These are phyloP conservation scores for Thinopyrum elongatum DNA, from an alignment of 176 grass and related monocot species.

Conservation along the genomic window DNA sequence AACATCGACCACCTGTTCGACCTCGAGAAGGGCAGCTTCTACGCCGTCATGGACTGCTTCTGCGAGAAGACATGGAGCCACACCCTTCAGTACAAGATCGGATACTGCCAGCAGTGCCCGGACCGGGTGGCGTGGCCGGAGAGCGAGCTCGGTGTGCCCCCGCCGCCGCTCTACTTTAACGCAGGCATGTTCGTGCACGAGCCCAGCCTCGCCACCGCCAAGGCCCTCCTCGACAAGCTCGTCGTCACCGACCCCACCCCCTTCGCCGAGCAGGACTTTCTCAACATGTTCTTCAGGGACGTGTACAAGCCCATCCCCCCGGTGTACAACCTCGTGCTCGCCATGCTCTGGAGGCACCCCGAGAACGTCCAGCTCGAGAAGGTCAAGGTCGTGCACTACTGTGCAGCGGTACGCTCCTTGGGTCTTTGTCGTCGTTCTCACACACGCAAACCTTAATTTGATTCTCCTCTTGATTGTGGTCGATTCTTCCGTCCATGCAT, in stretches of 20 bases:
- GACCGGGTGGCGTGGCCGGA: neutral
- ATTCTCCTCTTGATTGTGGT: too few relatives aligned
- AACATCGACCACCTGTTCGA: too few relatives aligned
- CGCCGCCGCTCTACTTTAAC: neutral
- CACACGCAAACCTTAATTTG: too few relatives aligned
- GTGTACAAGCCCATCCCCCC: too few relatives aligned
- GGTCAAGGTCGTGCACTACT: too few relatives aligned
- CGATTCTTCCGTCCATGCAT: too few relatives aligned
- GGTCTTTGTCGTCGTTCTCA: too few relatives aligned
- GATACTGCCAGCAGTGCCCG: neutral
- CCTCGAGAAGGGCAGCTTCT: neutral
- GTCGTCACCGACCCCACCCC: neutral
- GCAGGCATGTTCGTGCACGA: neutral
- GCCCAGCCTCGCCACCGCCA: neutral
- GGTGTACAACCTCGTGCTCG: too few relatives aligned
- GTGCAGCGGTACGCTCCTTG: too few relatives aligned
- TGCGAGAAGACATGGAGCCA: neutral
- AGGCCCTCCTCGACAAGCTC: neutral
- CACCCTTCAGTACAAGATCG: neutral
- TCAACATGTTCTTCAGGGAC: slow-evolving; percentile 50
- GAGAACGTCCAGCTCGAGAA: too few relatives aligned
- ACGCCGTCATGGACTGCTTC: neutral
- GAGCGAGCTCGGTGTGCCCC: neutral
- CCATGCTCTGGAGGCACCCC: too few relatives aligned
- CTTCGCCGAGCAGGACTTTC: slow-evolving; percentile 37